A percentile compares a stretch with the other conserved stretches of the same genome.
Conservation (phyloP, 352 stramenopile genomes). For the Globisporangium abappressorium region DNA sequence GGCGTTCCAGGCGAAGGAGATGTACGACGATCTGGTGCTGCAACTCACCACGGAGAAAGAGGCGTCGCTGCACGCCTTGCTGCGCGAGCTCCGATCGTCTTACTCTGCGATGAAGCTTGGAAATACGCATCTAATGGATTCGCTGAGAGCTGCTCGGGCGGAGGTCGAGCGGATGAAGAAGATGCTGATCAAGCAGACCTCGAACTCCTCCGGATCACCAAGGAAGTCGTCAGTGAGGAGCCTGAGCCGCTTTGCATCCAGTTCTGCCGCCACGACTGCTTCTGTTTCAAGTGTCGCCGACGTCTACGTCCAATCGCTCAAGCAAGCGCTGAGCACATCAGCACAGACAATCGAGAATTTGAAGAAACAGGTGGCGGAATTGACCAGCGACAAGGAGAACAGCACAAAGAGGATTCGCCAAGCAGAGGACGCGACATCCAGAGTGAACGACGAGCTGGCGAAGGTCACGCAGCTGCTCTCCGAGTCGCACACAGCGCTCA, state of each 20-base stretch:
- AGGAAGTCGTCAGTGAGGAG: slow-evolving; percentile 16
- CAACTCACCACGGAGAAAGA: slow-evolving; percentile 47
- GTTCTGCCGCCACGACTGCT: not conserved
- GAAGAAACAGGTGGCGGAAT: slow-evolving; percentile 39
- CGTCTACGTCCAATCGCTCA: slow-evolving; percentile 39
- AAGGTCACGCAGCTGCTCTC: slow-evolving; percentile 44
- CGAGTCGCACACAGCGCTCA: slow-evolving; percentile 40
- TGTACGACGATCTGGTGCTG: slow-evolving; percentile 42
- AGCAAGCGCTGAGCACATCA: slow-evolving; percentile 37
- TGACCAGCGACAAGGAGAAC: slow-evolving; percentile 33
- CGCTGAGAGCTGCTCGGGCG: slow-evolving; percentile 30
- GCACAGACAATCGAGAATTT: slow-evolving; percentile 34
- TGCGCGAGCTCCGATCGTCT: slow-evolving; percentile 46
- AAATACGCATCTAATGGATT: slow-evolving; percentile 55
- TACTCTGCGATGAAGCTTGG: slow-evolving; percentile 46
- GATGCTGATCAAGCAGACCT: slow-evolving; percentile 33
- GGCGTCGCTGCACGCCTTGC: slow-evolving; percentile 38
- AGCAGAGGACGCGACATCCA: slow-evolving; percentile 27
- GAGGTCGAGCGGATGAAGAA: slow-evolving; percentile 58
- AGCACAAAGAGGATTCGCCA: slow-evolving; percentile 22
- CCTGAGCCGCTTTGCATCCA: slow-evolving; percentile 1
- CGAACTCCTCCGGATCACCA: not conserved
- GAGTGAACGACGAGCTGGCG: slow-evolving; percentile 37
- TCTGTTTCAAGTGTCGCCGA: slow-evolving; percentile 10
- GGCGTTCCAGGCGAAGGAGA: slow-evolving; percentile 41